Evolutionary conservation across 2,329 filamentous ascomycete species (phyloP).

Genomic region (Botrytis aclada): DNA sequence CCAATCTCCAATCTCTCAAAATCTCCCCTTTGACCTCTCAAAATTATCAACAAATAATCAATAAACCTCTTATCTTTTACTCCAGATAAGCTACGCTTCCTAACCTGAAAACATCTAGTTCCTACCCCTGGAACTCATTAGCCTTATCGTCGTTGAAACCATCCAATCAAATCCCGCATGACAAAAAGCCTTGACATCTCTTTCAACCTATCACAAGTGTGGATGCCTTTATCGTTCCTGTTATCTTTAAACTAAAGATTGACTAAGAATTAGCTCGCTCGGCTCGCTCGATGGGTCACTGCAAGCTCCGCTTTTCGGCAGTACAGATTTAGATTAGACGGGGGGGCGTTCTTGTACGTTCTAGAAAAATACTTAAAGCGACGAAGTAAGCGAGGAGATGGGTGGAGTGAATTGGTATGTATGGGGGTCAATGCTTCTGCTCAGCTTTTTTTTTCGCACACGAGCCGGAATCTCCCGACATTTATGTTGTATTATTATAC

Average conservation of each 20-base stretch:
- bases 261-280: background rate
- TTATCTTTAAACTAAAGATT: background rate
- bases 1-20: no score
- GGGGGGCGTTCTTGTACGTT: background rate
- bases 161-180: background rate
- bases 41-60: conserved; percentile 13
- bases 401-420: background rate
- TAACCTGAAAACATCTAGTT: background rate
- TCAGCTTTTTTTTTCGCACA: background rate
- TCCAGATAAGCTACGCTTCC: background rate
- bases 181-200: conserved; percentile 11
- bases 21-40: conserved; percentile 3
- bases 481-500: background rate
- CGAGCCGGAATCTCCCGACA: background rate
- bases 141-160: conserved; percentile 8
- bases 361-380: conserved; percentile 5
- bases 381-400: background rate
- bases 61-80: conserved; percentile 7
- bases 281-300: background rate
- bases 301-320: conserved; percentile 7
- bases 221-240: background rate
- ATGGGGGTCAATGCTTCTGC: background rate
- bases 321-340: background rate
- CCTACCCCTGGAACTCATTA: background rate
- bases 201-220: background rate